Base-by-base conservation (phyloP, 805 yeast genomes). In the Myxozyma neotropica region DNA sequence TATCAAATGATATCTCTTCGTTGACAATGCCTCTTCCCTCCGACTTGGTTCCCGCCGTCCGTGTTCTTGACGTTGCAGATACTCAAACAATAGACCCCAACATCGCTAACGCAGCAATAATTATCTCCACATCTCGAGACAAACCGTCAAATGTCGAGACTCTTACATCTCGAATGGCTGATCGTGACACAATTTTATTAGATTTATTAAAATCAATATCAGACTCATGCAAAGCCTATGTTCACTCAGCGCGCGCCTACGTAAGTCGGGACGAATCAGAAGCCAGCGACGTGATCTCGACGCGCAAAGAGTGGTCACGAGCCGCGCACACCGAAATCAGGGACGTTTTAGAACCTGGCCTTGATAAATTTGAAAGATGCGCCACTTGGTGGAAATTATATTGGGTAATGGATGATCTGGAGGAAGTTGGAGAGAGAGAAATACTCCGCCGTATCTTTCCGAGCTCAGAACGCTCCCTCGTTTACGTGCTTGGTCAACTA, bases 251-350 rank as follows among this genome's bases (percentile, higher is more conserved):
- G 7, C 38, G 50, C 7, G 52, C 53, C 1, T 51, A 56, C 38
- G 48, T 57, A 19, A 24, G 54, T 1, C 45, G 61, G 21, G 23
- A 24, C 10, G 23, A 42, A 3, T 19, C 58, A 15, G 27, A 26
- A 12, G 26, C 47, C 24, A 26, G 21, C 31, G 55, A 52, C 48
- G 31, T 52, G 24, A 36, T 39, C 29, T 38, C 51, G 5, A 24
- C 52, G 31, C 58, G 58, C 21, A 38, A 36, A 10, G 58, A 67
- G 23, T 75, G 79, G 79, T 64, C 77, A 0, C 55, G 58, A 19
- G 53, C 59, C 5, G 78, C 79, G 1, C 79, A 75, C 60, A 58
- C 64, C n/a, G 79, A 75, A 62, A 70, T 76, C 31, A 76, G 76
- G 56, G 67, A 70, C 19, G 53, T 44, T n/a, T 64, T 74, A 8